phyloP scores from a whole-genome alignment of 768 basidiomycete species.

The Stropharia rugosoannulata region DNA sequence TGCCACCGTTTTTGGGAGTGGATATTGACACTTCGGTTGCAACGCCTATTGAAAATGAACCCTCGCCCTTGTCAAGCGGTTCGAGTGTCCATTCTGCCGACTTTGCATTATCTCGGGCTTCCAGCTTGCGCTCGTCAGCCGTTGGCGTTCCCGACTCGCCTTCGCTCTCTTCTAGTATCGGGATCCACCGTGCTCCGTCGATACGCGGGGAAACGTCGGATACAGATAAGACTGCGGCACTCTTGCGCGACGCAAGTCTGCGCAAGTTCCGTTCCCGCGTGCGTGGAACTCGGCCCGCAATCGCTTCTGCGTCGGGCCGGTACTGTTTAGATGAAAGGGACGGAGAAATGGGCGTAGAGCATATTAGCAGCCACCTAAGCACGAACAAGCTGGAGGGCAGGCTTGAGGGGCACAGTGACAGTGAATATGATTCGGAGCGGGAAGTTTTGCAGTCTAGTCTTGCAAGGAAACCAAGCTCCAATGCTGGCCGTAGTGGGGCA shows the following conservation, averaged over 20 bases:
- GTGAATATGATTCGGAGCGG: conserved; percentile 4
- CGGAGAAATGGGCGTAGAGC: conserved; percentile 27
- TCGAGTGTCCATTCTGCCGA: neutral
- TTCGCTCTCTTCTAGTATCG: neutral
- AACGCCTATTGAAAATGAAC: neutral
- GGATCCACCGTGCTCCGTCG: neutral
- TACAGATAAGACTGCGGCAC: neutral
- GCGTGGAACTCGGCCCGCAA: conserved; percentile 25
- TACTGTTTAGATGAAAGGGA: conserved; percentile 27
- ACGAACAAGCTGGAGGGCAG: neutral
- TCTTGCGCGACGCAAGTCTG: conserved; percentile 22
- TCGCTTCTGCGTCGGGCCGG: conserved; percentile 12
- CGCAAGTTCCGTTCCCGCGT: conserved; percentile 29
- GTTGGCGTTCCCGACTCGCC: neutral
- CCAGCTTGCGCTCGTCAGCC: neutral
- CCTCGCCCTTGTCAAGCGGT: neutral
- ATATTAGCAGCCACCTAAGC: conserved; percentile 1
- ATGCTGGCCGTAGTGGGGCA: neutral
- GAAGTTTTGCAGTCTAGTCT: conserved; percentile 12
- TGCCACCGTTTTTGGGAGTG: neutral
- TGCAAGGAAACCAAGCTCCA: conserved; percentile 14
- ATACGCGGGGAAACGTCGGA: neutral
- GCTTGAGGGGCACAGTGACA: neutral
- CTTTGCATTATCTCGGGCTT: neutral
- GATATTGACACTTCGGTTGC: neutral